Conservation (phyloP, 495 filamentous ascomycete species). For the Venustampulla echinocandica region DNA sequence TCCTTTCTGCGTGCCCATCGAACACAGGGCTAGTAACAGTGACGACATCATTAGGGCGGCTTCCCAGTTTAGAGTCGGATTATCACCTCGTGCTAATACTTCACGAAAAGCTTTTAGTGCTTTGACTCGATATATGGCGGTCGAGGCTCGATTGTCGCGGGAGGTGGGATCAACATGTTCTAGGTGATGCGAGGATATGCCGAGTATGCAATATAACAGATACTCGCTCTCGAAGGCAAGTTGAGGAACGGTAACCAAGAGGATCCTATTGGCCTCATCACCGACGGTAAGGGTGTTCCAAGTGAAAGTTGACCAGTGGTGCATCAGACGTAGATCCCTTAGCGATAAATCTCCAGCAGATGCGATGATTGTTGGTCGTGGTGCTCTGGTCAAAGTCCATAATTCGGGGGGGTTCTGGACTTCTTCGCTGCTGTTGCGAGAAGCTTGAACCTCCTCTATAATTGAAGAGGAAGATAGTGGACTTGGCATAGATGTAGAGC, state of each 20-base stretch:
- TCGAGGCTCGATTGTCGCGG: conserved; percentile 12
- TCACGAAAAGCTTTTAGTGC: conserved; percentile 37
- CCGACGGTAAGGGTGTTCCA: conserved; percentile 6
- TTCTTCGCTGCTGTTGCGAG: conserved; percentile 1
- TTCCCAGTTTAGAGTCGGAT: conserved; percentile 22
- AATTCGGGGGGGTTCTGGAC: background rate
- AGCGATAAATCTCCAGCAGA: conserved; percentile 4
- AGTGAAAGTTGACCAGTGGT: conserved; percentile 18
- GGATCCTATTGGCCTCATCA: conserved; percentile 20
- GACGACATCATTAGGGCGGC: conserved; percentile 16
- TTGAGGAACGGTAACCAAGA: conserved; percentile 35
- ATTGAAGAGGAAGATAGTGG: background rate
- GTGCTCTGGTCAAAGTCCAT: background rate
- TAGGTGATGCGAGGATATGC: conserved; percentile 36
- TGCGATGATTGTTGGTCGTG: conserved; percentile 11
- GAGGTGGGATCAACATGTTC: conserved; percentile 24
- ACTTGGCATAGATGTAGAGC: background rate
- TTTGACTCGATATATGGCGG: conserved; percentile 30
- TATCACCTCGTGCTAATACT: conserved; percentile 32
- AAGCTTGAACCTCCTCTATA: background rate
- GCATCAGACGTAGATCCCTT: conserved; percentile 13
- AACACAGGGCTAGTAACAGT: conserved; percentile 13
- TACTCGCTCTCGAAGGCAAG: conserved; percentile 39
- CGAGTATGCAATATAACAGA: conserved; percentile 42
- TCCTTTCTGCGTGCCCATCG: background rate